These are phyloP conservation scores for Phialocephala subalpina DNA, from an alignment of 2,329 filamentous ascomycete species.

Conservation along the genomic window DNA sequence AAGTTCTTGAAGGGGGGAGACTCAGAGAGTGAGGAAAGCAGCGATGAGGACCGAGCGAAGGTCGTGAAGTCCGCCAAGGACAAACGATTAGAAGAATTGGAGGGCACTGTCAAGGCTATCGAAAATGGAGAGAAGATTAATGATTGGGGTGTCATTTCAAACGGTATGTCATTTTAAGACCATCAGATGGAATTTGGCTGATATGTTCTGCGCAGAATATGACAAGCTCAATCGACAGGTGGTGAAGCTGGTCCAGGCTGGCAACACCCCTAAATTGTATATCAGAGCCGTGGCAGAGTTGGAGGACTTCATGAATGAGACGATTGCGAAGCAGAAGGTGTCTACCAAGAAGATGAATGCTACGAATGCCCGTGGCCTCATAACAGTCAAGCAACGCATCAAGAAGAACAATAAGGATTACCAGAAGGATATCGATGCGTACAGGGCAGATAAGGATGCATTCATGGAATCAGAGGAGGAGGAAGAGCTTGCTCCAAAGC, in stretches of 20 bases:
- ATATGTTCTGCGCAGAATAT: conserved; percentile 70
- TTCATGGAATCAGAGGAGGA: conserved; percentile 90
- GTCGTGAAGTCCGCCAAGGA: conserved; percentile 98
- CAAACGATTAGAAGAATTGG: conserved; percentile 94
- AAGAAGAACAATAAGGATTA: conserved; percentile 99
- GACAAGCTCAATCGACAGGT: conserved; percentile 93
- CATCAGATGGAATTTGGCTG: conserved; percentile 21
- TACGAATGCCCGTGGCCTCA: conserved; percentile 90
- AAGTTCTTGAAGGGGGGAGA: conserved; percentile 81
- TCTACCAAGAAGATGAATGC: conserved; percentile 99
- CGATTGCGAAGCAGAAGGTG: conserved; percentile 94
- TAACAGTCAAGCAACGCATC: conserved; percentile 97
- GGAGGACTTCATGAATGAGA: conserved; percentile 94
- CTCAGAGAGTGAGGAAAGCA: conserved; percentile 81
- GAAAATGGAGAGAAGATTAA: conserved; percentile 98
- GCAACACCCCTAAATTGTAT: conserved; percentile 87
- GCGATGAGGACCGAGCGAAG: conserved; percentile 85
- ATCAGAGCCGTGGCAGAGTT: conserved; percentile 93
- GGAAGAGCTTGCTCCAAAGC: conserved; percentile 64
- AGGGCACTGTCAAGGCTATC: conserved; percentile 87
- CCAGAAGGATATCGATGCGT: conserved; percentile 85
- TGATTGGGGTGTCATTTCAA: conserved; percentile 93
- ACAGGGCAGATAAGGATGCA: conserved; percentile 82
- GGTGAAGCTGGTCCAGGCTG: conserved; percentile 77
- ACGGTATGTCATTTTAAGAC: conserved; percentile 64